These are phyloP conservation scores for Aspergillus sparsus DNA, from an alignment of 495 filamentous ascomycete species.

Conservation along the genomic window DNA sequence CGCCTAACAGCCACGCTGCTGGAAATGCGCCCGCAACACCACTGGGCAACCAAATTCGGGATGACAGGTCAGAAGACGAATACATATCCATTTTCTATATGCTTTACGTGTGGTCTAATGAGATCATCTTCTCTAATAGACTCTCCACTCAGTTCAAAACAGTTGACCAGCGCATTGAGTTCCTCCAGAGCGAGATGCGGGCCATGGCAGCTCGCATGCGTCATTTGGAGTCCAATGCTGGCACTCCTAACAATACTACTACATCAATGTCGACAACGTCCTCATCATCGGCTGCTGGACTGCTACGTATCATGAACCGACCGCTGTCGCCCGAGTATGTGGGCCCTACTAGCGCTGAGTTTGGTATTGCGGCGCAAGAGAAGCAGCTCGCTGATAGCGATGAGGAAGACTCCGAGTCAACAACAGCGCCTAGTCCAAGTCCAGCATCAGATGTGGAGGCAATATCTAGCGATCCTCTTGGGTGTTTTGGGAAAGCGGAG, in stretches of 20 bases:
- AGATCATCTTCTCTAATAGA: constrained; percentile 17
- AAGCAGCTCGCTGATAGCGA: constrained; percentile 21
- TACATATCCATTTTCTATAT: neutral
- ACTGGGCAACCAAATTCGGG: constrained; percentile 17
- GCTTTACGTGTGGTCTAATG: neutral
- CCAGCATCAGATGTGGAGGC: constrained; percentile 20
- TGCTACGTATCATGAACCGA: constrained; percentile 41
- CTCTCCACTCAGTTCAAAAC: constrained; percentile 25
- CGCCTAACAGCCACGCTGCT: constrained; percentile 18
- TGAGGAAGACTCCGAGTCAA: constrained; percentile 27
- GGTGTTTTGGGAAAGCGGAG: constrained; percentile 52
- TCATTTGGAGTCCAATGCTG: constrained; percentile 31
- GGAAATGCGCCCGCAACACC: constrained; percentile 14
- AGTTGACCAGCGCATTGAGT: constrained; percentile 35
- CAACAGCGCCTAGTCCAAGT: constrained; percentile 25
- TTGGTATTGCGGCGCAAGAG: constrained; percentile 33
- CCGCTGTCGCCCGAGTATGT: constrained; percentile 42
- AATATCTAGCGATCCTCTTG: constrained; percentile 24
- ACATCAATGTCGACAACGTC: constrained; percentile 14
- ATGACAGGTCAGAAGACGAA: constrained; percentile 27
- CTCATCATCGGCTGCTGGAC: constrained; percentile 16
- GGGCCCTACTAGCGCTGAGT: constrained; percentile 47
- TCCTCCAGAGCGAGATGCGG: constrained; percentile 36
- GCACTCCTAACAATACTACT: constrained; percentile 15
- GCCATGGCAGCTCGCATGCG: constrained; percentile 37